Evolutionary conservation across 805 yeast genomes (phyloP).

Genomic region (Cephaloascus fragrans): DNA sequence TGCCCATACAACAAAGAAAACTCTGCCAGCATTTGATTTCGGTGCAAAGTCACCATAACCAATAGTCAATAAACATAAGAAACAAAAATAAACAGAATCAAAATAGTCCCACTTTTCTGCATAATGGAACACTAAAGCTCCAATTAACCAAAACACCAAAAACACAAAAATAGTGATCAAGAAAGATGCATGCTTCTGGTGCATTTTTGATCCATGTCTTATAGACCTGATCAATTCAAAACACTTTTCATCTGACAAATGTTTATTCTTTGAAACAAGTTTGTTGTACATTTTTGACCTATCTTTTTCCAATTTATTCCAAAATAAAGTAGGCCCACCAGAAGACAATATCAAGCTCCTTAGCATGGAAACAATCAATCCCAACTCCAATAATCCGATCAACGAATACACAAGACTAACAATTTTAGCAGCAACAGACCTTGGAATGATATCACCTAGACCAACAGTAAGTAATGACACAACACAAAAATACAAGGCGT

Average conservation of each 20-base stretch:
- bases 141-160: constrained; percentile 58
- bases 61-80: constrained; percentile 66
- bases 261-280: constrained; percentile 5
- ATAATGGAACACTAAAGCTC: constrained; percentile 53
- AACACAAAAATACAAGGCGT: constrained; percentile 62
- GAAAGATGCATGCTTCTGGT: constrained; percentile 29
- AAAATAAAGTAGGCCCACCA: constrained; percentile 51
- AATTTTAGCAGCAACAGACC: constrained; percentile 41
- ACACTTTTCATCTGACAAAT: constrained; percentile 31
- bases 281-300: constrained; percentile 25
- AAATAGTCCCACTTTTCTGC: constrained; percentile 70
- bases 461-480: constrained; percentile 77
- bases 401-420: constrained; percentile 55
- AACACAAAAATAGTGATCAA: constrained; percentile 32
- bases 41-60: constrained; percentile 82
- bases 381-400: constrained; percentile 63
- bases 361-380: constrained; percentile 63
- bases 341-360: constrained; percentile 54
- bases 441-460: constrained; percentile 63
- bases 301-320: constrained; percentile 51
- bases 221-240: constrained; percentile 50
- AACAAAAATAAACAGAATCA: constrained; percentile 64
- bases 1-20: constrained; percentile 75
- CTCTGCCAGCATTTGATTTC: constrained; percentile 48
- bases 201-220: constrained; percentile 25